Evolutionary conservation across 2,329 filamentous ascomycete species (phyloP), one percentile per base, ranked within the genome.

Genomic region (Metarhizium anisopliae): DNA sequence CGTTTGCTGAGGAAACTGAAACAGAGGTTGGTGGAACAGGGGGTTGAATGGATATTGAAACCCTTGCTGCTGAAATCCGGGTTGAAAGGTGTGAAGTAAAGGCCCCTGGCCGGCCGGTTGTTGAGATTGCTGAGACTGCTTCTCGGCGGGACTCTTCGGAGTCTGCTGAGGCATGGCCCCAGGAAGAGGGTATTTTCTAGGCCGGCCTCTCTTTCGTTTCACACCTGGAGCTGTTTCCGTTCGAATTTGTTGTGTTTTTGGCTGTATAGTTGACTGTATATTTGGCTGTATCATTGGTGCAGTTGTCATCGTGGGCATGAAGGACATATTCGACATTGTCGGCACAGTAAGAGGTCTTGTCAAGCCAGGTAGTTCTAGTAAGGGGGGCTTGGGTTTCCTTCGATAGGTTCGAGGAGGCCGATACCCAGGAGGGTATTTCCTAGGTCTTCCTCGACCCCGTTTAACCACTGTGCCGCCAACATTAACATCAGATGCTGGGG

Each of bases 141-240:
- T 40, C 36, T 51, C 45, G 11, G 16, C 4, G 38, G 52, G 10
- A 38, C 25, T 35, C 42, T 16, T 49, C 25, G 25, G 20, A 10
- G 14, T 51, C 49, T 49, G 20, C 25, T 49, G 45, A 13, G 45
- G 20, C 14, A 30, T 16, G 13, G 20, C 30, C 25, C 45, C 45
- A 13, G 56, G 14, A 25, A 43, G 18, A 18, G 53, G 53, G 18
- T 55, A 51, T 51, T 58, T 58, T 30, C 56, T 47, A 30, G 56
- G 54, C n/a, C 54, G 29, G 10, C 56, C 56, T 52, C 54, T 47
- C 43, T 58, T 58, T 38, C 47, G 52, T 43, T 56, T 56, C 16
- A 32, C 14, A 3, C 40, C 29, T 40, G 43, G 30, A 25, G 38
- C 54, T 5, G 52, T 18, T 47, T 54, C 54, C 4, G 47, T 20